Base-by-base conservation (phyloP, 164 flowering plant species). In the Berberis thunbergii region DNA sequence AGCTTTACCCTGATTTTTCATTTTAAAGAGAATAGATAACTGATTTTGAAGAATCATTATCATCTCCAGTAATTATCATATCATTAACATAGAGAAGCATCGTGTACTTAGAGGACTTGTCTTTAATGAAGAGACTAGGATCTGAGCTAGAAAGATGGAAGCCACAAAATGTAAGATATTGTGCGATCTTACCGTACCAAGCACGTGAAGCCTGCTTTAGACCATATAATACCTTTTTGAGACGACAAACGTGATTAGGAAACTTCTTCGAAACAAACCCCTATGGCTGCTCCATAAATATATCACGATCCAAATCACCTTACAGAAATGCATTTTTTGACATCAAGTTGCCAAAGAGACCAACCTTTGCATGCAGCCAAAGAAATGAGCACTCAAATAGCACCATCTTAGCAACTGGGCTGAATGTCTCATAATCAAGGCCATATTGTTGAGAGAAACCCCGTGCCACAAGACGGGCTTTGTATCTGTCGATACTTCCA, bases 51-150 rank as follows among this genome's bases (percentile, higher is more conserved):
- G 64, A 10, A 43, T n/a, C 62, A 60, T 60, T 49, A 39, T 61
- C 11, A 7, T 61, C 64, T 26, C 54, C 42, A 10, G 44, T 61
- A 11, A 61, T 49, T 2, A 48, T 61, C 54, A 61, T 61, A 9
- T 61, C 64, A 49, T 61, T 53, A 48, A 61, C 54, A 40, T 61
- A 61, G 8, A 61, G 64, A 61, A 61, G 64, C 41, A 48, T 61
- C 8, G 43, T 45, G 42, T 46, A 45, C 39, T 45, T 49, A 6
- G 64, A 48, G 9, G 54, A 61, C 12, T 7, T 57, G 2, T 8
- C 4, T 45, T 57, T 57, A 26, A 41, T 8, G 41, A 57, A 57
- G 4, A 57, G 41, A n/a, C 60, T 57, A 4, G 60, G 60, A 57
- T 57, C 60, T 40, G 60, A 40, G 26, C 4, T 57, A 1, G 60